Evolutionary conservation across 805 yeast species (phyloP).

Genomic region (Millerozyma miso): DNA sequence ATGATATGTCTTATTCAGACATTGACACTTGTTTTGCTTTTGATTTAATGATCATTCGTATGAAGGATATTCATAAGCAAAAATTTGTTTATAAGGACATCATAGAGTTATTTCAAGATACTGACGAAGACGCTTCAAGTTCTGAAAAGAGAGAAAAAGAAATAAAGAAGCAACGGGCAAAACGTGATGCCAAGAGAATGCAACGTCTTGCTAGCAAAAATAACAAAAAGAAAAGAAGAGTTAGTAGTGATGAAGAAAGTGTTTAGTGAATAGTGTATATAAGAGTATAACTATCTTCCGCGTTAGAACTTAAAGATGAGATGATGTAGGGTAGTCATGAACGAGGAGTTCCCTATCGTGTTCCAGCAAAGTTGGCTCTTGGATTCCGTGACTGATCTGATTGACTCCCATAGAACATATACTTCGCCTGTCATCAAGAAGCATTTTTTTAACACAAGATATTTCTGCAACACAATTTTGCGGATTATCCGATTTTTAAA

Average conservation of each 20-base stretch:
- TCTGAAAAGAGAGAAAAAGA: constrained; percentile 19
- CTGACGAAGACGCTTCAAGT: constrained; percentile 15
- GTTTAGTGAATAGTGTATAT: constrained; percentile 1
- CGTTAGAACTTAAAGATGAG: neutral
- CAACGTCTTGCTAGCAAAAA: constrained; percentile 21
- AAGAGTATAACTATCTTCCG: constrained; percentile 1
- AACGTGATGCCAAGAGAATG: constrained; percentile 32
- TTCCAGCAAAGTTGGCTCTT: constrained; percentile 25
- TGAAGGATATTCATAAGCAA: constrained; percentile 24
- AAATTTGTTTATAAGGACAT: constrained; percentile 20
- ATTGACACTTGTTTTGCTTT: constrained; percentile 37
- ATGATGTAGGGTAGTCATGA: neutral
- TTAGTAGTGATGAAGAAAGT: constrained; percentile 13
- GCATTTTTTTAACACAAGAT: constrained; percentile 10
- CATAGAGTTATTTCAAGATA: constrained; percentile 21
- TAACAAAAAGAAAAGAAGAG: constrained; percentile 16
- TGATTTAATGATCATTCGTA: constrained; percentile 34
- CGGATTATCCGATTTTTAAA: constrained; percentile 24
- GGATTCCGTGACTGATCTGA: constrained; percentile 6
- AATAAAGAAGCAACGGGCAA: constrained; percentile 22
- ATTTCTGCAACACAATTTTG: constrained; percentile 19
- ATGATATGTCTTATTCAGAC: constrained; percentile 20
- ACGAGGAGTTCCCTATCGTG: constrained; percentile 14
- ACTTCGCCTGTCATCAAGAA: constrained; percentile 11
- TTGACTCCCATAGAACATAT: constrained; percentile 7